Conservation (phyloP, 2,329 filamentous ascomycete genomes). For the Pseudocercospora musae region DNA sequence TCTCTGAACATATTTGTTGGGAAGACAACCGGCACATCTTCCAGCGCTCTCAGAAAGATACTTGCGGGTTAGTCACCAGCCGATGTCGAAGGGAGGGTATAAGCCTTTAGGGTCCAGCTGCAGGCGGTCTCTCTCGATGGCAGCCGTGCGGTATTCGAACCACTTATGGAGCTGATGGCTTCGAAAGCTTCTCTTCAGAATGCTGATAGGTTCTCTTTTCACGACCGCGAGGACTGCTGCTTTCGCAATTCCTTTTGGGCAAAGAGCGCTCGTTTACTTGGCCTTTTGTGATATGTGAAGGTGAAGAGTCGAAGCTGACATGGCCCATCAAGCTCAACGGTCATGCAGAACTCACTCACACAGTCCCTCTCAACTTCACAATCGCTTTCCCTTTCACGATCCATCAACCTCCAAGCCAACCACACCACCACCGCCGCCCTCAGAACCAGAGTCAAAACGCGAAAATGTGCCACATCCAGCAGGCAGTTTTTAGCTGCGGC, state of each 20-base stretch:
- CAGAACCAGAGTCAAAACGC: not conserved
- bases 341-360: no score
- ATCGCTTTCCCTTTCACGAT: not conserved
- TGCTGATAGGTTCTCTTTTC: not conserved
- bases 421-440: not conserved
- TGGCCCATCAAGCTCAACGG: not conserved
- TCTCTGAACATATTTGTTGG: not conserved
- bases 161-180: not conserved
- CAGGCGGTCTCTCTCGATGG: not conserved
- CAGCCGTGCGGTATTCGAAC: not conserved
- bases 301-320: not conserved
- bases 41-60: not conserved
- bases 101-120: not conserved
- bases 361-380: no score
- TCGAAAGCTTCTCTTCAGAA: not conserved
- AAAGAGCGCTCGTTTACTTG: not conserved
- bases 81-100: not conserved
- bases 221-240: not conserved
- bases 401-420: not conserved
- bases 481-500: not conserved
- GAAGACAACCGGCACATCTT: not conserved
- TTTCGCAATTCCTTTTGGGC: not conserved
- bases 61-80: not conserved
- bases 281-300: not conserved
- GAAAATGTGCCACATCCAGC: not conserved